These are phyloP conservation scores for Chlorella sp. DNA, from an alignment of 139 green algal genomes.

Conservation along the genomic window DNA sequence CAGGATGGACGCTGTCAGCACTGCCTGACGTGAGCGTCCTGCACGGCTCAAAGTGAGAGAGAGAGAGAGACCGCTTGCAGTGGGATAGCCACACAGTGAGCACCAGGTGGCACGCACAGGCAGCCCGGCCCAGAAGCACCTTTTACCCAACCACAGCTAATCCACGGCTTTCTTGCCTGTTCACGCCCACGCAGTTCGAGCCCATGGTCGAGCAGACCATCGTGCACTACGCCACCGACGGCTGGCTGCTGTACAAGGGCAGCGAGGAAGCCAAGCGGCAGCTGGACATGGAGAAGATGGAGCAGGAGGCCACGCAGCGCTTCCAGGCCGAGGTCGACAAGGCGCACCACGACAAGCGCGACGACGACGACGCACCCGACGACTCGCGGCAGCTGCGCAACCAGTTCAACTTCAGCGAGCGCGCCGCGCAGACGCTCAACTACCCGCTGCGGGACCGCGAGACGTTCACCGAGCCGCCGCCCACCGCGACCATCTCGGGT, in stretches of 20 bases:
- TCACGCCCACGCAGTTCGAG: conserved; percentile 57
- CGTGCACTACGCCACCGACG: conserved; percentile 69
- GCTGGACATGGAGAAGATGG: conserved; percentile 64
- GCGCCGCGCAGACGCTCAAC: conserved; percentile 67
- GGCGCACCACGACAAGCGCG: conserved; percentile 29
- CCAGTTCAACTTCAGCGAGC: conserved; percentile 89
- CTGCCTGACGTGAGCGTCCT: too few relatives aligned
- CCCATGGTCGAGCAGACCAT: conserved; percentile 81
- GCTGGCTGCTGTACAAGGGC: conserved; percentile 73
- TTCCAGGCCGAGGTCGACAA: conserved; percentile 29
- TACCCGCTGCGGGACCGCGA: conserved; percentile 46
- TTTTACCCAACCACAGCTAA: too few relatives aligned
- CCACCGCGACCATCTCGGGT: conserved; percentile 48
- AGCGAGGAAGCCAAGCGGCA: conserved; percentile 75
- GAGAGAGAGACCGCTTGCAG: too few relatives aligned
- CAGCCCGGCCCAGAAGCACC: too few relatives aligned
- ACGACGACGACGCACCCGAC: conserved; percentile 37
- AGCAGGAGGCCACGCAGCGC: conserved; percentile 32
- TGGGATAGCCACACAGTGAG: too few relatives aligned
- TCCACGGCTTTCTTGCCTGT: not conserved
- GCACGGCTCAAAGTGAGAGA: too few relatives aligned
- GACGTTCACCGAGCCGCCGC: conserved; percentile 77
- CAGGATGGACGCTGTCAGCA: too few relatives aligned
- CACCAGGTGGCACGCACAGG: too few relatives aligned
- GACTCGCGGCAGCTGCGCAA: conserved; percentile 78